Evolutionary conservation across 306 rosid genomes (phyloP).

Genomic region (Castanospermum australe): DNA sequence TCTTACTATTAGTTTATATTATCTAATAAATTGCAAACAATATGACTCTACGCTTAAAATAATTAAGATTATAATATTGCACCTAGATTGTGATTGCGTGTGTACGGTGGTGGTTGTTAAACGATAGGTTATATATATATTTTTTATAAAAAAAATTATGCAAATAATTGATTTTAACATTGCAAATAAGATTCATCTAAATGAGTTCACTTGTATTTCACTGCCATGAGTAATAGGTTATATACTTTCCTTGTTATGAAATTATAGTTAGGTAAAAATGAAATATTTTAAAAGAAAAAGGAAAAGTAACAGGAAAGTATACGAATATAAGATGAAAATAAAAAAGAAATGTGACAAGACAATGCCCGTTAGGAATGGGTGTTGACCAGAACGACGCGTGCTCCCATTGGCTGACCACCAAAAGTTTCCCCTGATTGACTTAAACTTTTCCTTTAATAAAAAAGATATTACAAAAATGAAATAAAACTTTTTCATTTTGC

Average conservation of each 20-base stretch:
- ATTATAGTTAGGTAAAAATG: background rate
- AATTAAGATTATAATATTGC: background rate
- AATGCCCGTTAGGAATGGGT: background rate
- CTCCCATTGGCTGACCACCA: slow-evolving; percentile 17
- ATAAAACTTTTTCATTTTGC: background rate
- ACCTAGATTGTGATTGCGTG: too few species aligned
- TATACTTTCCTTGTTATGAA: background rate
- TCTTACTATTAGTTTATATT: background rate
- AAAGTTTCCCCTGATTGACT: background rate
- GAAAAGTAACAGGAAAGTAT: background rate
- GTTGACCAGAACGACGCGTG: background rate
- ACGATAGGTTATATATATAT: background rate
- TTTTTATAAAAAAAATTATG: too few species aligned
- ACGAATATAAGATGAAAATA: background rate
- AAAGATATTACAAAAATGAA: background rate
- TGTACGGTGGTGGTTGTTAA: background rate
- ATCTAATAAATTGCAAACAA: too few species aligned
- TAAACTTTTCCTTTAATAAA: background rate
- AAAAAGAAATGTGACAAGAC: background rate
- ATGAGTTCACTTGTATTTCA: too few species aligned
- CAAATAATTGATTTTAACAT: too few species aligned
- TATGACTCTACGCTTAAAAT: background rate
- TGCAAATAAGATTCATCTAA: too few species aligned
- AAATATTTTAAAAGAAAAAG: background rate
- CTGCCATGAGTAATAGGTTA: too few species aligned